Conservation (phyloP, 1,284 basidiomycete genomes). For the Mycena sp. region DNA sequence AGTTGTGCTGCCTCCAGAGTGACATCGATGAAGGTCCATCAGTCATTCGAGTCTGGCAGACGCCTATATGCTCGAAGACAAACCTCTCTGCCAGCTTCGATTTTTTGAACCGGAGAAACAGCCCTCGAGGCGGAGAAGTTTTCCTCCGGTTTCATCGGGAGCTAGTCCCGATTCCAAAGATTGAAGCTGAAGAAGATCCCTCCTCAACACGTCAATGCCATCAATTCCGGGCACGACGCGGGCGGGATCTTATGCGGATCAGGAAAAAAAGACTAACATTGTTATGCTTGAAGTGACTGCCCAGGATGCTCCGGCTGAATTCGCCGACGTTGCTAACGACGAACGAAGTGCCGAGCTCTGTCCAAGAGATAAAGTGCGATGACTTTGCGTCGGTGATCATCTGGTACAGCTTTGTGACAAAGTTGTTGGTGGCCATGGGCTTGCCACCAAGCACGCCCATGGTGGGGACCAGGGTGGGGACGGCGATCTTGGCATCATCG, state of each 20-base stretch:
- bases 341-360: conserved; percentile 81
- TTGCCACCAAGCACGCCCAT: conserved; percentile 71
- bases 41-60: too few species aligned
- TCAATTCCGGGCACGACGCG: too few species aligned
- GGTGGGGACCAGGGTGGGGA: conserved; percentile 34
- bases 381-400: conserved; percentile 87
- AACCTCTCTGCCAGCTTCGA: too few species aligned
- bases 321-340: conserved; percentile 86
- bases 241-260: background rate
- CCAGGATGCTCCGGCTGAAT: conserved; percentile 82
- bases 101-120: too few species aligned
- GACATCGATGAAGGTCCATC: too few species aligned
- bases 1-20: too few species aligned
- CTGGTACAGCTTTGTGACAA: conserved; percentile 86
- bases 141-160: too few species aligned
- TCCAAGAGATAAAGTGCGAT: conserved; percentile 81
- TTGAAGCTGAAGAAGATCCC: too few species aligned
- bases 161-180: too few species aligned
- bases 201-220: too few species aligned
- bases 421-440: conserved; percentile 79
- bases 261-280: conserved; percentile 60
- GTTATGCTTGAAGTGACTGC: conserved; percentile 86
- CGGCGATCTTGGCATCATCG: conserved; percentile 27
- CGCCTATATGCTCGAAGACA: too few species aligned
- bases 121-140: too few species aligned